Evolutionary conservation across 257 asterid genomes (phyloP), one percentile per base, ranked within the genome.

Genomic region (Gentiana straminea): DNA sequence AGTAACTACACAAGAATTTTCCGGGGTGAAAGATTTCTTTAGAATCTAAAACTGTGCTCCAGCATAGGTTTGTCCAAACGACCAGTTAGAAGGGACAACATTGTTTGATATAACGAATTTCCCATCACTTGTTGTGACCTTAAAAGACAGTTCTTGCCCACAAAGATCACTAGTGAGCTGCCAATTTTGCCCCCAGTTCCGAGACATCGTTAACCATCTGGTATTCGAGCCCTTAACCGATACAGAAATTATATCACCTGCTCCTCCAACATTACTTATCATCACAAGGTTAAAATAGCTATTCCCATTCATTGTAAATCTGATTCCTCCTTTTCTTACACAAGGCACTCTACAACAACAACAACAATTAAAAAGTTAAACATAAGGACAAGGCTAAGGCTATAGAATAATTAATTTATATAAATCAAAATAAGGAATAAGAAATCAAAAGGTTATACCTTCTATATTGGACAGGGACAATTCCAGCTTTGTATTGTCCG

Each of bases 131-230:
- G 73, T 56, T 2, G 64, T 62, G 64, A 68, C 52, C 73, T 68
- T 62, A 46, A 68, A 57, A 10, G 73, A 68, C 24, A 68, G 68
- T 4, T 59, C 45, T 52, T 68, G 73, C 4, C 64, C 73, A n/a
- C 51, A 11, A 12, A 68, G 54, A 44, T 43, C 35, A 1, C 52
- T 33, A 45, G 53, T 52, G 68, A 55, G 61, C 51, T 68, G 73
- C 73, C 73, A 68, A 41, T 68, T 68, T 45, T 62, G 68, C 32
- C 73, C 73, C 73, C 73, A 68, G 32, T 68, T 68, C 10, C 68
- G 49, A 1, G 73, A 62, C 68, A 68, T 53, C 1, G 46, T 13
- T 52, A 34, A 60, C 73, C 73, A 68, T 13, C 47, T 10, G 5
- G 64, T 36, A 12, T 38, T 51, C 8, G 68, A 50, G 3, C 73